Percentiles rank a stretch among this genome's conserved stretches.
These are phyloP conservation scores for Arabidopsis arenosa DNA, from an alignment of 345 rosid species.

Conservation along the genomic window DNA sequence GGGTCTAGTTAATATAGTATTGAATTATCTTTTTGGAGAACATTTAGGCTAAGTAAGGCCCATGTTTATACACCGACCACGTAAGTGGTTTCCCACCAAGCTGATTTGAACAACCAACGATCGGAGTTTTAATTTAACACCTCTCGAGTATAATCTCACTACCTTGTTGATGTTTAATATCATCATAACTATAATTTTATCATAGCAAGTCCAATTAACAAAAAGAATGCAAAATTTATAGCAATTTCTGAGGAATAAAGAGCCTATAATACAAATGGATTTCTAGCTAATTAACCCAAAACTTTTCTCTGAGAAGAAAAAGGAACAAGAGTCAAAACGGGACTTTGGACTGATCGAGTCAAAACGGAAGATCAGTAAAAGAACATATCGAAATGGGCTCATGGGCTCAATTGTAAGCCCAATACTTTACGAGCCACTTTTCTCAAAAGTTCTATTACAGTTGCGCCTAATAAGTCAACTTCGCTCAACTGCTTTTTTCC, in stretches of 20 bases:
- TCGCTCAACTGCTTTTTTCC: slow-evolving; percentile 22
- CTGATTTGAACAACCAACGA: background rate
- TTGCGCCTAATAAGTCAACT: slow-evolving; percentile 7
- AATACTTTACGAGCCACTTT: background rate
- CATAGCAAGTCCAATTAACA: too few species aligned
- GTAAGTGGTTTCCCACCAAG: background rate
- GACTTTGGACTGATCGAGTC: too few species aligned
- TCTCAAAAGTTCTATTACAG: background rate
- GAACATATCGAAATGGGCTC: background rate
- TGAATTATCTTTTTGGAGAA: background rate
- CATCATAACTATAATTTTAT: background rate
- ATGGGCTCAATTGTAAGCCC: slow-evolving; percentile 24
- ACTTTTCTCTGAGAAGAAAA: background rate
- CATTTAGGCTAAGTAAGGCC: background rate
- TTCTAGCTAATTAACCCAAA: background rate
- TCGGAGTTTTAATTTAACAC: too few species aligned
- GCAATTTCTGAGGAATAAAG: background rate
- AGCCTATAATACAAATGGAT: background rate
- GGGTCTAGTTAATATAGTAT: background rate
- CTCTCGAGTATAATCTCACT: too few species aligned
- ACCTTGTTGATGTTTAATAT: too few species aligned
- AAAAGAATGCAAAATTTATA: too few species aligned
- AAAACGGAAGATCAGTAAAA: background rate
- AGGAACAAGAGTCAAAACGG: too few species aligned
- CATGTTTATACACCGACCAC: background rate